phyloP scores from a whole-genome alignment of 371 early-diverging fungal genomes.

The Haplosporangium sp. region DNA sequence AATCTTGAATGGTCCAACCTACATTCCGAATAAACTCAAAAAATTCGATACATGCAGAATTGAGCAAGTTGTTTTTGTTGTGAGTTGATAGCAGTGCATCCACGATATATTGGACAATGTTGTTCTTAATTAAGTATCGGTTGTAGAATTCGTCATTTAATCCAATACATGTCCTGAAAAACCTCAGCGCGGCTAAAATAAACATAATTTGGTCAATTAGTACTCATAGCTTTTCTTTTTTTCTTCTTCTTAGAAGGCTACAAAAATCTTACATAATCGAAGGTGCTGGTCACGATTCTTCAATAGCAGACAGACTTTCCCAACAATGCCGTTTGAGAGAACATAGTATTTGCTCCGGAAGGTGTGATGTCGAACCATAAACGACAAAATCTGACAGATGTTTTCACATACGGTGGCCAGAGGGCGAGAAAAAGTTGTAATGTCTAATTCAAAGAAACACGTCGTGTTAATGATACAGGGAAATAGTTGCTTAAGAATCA shows the following conservation, averaged over 20 bases:
- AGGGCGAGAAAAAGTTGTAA: slow-evolving; percentile 25
- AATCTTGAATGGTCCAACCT: slow-evolving; percentile 11
- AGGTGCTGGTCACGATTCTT: slow-evolving; percentile 75
- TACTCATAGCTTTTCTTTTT: not conserved
- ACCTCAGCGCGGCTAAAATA: slow-evolving; percentile 77
- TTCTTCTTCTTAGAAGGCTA: slow-evolving; percentile 35
- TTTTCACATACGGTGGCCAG: slow-evolving; percentile 63
- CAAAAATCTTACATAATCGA: slow-evolving; percentile 72
- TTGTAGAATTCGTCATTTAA: slow-evolving; percentile 84
- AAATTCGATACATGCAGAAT: slow-evolving; percentile 90
- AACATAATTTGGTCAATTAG: not conserved
- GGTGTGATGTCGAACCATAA: slow-evolving; percentile 76
- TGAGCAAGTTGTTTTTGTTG: slow-evolving; percentile 81
- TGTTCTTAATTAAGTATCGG: slow-evolving; percentile 72
- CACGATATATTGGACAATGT: slow-evolving; percentile 77
- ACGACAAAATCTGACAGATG: slow-evolving; percentile 81
- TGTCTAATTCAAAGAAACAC: slow-evolving; percentile 9
- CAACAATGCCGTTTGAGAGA: slow-evolving; percentile 68
- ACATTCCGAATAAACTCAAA: slow-evolving; percentile 84
- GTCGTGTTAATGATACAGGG: not conserved
- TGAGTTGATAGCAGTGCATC: slow-evolving; percentile 72
- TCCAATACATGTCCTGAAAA: slow-evolving; percentile 81
- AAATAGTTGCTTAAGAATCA: not conserved
- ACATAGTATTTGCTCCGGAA: slow-evolving; percentile 84
- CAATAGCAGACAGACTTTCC: slow-evolving; percentile 73